These are phyloP conservation scores for Ogataea pignaliae DNA, from an alignment of 805 yeast species.

Conservation along the genomic window DNA sequence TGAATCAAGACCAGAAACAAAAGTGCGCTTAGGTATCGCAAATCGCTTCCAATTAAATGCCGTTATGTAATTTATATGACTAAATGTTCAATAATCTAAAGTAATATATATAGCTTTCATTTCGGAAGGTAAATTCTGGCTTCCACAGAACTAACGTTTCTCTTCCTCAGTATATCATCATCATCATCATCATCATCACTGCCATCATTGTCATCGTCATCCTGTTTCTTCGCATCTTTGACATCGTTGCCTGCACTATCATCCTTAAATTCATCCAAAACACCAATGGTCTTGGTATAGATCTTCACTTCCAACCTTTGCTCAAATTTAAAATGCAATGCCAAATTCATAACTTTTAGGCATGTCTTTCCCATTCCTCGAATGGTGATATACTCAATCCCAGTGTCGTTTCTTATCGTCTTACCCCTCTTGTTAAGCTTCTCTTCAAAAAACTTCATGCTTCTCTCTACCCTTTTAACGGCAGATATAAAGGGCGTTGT, in stretches of 20 bases:
- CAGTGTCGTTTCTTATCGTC: conserved; percentile 13
- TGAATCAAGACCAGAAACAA: neutral
- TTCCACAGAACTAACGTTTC: conserved; percentile 48
- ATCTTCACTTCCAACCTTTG: conserved; percentile 52
- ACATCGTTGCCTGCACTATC: neutral
- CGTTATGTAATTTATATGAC: neutral
- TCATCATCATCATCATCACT: conserved; percentile 29
- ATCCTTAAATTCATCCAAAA: conserved; percentile 60
- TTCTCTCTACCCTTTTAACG: conserved; percentile 56
- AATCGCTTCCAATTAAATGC: too few relatives aligned
- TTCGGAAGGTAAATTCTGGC: conserved; percentile 30
- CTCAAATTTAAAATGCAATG: conserved; percentile 50
- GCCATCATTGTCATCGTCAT: conserved; percentile 11
- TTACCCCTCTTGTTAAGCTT: conserved; percentile 41
- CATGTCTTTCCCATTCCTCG: conserved; percentile 77
- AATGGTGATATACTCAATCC: conserved; percentile 44
- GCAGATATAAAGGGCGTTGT: conserved; percentile 75
- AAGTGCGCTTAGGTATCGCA: neutral
- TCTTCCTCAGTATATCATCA: conserved; percentile 33
- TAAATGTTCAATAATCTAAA: neutral
- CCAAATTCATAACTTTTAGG: conserved; percentile 59
- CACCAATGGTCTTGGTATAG: conserved; percentile 59
- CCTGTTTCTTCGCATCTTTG: conserved; percentile 3
- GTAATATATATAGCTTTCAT: neutral
- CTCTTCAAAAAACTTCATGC: conserved; percentile 31